Evolutionary conservation across 2,329 filamentous ascomycete genomes (phyloP).

Genomic region (Whalleya microplaca): DNA sequence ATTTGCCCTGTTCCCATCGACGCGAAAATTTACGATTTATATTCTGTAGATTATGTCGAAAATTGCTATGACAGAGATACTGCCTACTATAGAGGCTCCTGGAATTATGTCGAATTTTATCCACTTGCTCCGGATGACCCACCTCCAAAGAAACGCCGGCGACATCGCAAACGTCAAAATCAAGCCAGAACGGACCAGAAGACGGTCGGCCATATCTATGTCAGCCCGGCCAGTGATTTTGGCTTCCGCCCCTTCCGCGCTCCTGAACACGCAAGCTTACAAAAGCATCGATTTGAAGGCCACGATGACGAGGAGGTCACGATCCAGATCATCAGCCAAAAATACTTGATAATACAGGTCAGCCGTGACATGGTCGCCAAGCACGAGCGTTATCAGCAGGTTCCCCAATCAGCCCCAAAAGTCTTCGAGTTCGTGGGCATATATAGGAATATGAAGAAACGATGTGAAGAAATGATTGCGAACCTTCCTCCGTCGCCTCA

Average conservation of each 20-base stretch:
- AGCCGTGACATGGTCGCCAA: not conserved
- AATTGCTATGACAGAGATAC: not conserved
- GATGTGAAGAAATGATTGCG: not conserved
- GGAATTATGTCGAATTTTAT: not conserved
- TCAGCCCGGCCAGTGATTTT: not conserved
- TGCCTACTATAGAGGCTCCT: not conserved
- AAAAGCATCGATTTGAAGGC: not conserved
- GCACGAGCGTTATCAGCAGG: not conserved
- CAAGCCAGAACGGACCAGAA: no score
- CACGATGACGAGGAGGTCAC: not conserved
- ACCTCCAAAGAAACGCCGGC: no score
- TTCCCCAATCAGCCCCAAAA: not conserved
- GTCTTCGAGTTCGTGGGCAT: conserved; percentile 9
- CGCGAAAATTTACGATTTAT: not conserved
- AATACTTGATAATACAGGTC: conserved; percentile 5
- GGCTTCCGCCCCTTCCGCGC: not conserved
- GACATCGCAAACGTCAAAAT: no score
- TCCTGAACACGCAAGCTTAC: not conserved
- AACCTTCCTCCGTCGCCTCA: not conserved
- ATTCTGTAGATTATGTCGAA: not conserved
- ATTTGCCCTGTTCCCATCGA: no score
- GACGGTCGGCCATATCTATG: not conserved
- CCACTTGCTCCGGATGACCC: no score
- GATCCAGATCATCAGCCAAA: conserved; percentile 5
- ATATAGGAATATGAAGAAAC: not conserved